A percentile compares a stretch with the other conserved stretches of the same genome.
phyloP scores from a whole-genome alignment of 2,329 filamentous ascomycete species.

The Penicillium sp. region DNA sequence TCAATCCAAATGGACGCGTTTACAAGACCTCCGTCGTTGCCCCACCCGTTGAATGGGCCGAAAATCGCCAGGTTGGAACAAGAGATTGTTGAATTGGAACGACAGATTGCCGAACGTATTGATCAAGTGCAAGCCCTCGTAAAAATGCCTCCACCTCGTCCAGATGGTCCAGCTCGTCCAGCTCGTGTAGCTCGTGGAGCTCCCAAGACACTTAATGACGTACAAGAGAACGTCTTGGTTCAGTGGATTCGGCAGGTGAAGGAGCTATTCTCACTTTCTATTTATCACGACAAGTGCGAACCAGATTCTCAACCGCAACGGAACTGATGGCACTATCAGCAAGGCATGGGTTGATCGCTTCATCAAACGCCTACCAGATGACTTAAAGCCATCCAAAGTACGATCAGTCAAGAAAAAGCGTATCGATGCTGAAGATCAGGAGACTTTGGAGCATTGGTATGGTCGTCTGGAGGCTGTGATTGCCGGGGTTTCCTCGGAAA shows the following conservation, averaged over 20 bases:
- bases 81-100: neutral
- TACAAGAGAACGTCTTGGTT: neutral
- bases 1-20: neutral
- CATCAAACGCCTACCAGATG: neutral
- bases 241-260: slow-evolving; percentile 4
- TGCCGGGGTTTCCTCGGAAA: neutral
- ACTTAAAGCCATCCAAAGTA: neutral
- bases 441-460: neutral
- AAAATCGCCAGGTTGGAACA: neutral
- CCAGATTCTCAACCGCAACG: neutral
- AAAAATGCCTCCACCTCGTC: no score
- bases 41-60: neutral
- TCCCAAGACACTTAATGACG: neutral
- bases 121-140: neutral
- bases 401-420: neutral
- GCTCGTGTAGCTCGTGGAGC: neutral
- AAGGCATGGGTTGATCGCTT: neutral
- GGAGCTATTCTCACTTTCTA: neutral
- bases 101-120: neutral
- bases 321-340: neutral
- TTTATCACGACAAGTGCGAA: neutral
- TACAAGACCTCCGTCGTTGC: neutral
- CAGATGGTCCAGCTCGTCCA: neutral
- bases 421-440: neutral
- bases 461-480: neutral